Evolutionary conservation across 2,329 filamentous ascomycete species (phyloP), one percentile per base, ranked within the genome.

Genomic region (Lachnellula subtilissima): DNA sequence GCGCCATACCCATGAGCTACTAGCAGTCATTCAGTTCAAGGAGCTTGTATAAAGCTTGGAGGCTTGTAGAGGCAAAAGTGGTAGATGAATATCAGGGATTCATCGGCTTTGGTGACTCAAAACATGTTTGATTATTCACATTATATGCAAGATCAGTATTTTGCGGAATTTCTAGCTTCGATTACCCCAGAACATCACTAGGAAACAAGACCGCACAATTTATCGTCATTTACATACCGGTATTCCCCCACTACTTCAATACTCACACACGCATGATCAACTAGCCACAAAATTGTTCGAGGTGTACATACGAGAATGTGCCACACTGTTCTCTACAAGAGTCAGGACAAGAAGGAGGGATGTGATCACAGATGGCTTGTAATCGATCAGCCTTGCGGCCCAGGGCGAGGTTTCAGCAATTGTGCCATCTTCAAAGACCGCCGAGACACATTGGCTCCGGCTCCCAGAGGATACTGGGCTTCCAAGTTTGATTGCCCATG

Each of bases 331-430:
- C 28, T 54, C 46, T 57, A 58, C 56, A 57, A 53, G 25, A 53
- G 57, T 43, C 17, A 7, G 17, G 42, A 45, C 42, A 25, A 45
- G 42, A 43, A 36, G 12, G 39, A 36, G 17, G 47, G 46, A 22
- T 64, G 62, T 28, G 39, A 39, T 15, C 52, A 59, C 19, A 50
- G 48, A 25, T 62, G 60, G 60, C 37, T 57, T 3, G 45, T 28
- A 14, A 60, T 64, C 40, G 45, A 53, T 8, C 23, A 23, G 12
- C 56, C 58, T 22, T 64, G 61, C 50, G 51, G 42, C 5, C 22
- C 28, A 4, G 54, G 55, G 12, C 56, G 45, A 49, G 61, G 61
- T 1, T 61, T 64, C 52, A 54, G 45, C 36, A 62, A 47, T 43
- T 64, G 61, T 40, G 15, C 23, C 4, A 37, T 42, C 2, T 61